Evolutionary conservation across 2,329 filamentous ascomycete genomes (phyloP).

Genomic region (Aspergillus spinulosporus): DNA sequence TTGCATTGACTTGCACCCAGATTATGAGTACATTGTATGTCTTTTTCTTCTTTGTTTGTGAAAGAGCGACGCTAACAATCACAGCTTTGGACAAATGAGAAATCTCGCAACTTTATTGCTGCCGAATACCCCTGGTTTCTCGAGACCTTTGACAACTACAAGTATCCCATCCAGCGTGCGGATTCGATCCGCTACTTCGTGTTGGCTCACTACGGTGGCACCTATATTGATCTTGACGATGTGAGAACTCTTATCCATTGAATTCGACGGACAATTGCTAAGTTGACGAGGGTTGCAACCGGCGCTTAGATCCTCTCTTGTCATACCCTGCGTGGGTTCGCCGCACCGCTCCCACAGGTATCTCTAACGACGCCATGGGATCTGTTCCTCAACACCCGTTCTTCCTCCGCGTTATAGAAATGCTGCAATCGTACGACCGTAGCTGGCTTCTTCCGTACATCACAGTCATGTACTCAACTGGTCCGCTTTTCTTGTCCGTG

Average conservation of each 20-base stretch:
- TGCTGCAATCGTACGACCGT: constrained; percentile 65
- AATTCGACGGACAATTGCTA: constrained; percentile 5
- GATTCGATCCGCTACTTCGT: constrained; percentile 80
- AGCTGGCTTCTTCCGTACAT: constrained; percentile 71
- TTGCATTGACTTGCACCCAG: constrained; percentile 66
- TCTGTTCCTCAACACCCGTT: constrained; percentile 71
- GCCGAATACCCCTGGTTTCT: constrained; percentile 76
- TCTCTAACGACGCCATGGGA: constrained; percentile 80
- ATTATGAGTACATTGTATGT: constrained; percentile 70
- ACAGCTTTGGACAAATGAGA: constrained; percentile 74
- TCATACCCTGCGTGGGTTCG: constrained; percentile 70
- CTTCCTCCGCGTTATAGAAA: constrained; percentile 68
- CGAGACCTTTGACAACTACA: constrained; percentile 72
- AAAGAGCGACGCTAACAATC: constrained; percentile 19
- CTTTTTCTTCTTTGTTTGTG: neutral
- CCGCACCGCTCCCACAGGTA: constrained; percentile 72
- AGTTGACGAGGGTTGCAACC: constrained; percentile 59
- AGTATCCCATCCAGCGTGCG: constrained; percentile 73
- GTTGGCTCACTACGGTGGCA: constrained; percentile 72
- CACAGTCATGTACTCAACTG: constrained; percentile 77
- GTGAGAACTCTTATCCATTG: constrained; percentile 39
- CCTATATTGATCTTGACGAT: constrained; percentile 79
- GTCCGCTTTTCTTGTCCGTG: constrained; percentile 72
- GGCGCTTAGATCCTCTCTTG: constrained; percentile 66
- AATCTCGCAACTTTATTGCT: constrained; percentile 69